Conservation (phyloP, 2,329 filamentous ascomycete species). For the Fusarium torreyae region DNA sequence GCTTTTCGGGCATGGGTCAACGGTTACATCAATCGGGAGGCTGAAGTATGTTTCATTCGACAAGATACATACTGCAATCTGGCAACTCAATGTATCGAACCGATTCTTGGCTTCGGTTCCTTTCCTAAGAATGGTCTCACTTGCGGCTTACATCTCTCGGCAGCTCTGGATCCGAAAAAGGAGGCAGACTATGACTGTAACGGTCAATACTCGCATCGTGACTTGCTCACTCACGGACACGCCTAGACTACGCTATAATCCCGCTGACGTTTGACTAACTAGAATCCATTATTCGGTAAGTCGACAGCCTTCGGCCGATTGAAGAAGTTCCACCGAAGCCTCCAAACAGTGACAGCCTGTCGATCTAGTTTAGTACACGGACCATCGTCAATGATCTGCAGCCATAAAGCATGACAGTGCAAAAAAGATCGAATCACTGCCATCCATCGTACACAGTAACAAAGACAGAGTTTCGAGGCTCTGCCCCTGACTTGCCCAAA, state of each 20-base stretch:
- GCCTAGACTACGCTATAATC: conserved; percentile 2
- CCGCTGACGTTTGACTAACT: conserved; percentile 29
- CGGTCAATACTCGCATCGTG: conserved; percentile 12
- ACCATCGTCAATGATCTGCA: conserved; percentile 31
- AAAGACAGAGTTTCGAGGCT: conserved; percentile 14
- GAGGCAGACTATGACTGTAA: conserved; percentile 1
- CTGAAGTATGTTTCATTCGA: conserved; percentile 16
- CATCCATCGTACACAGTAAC: conserved; percentile 23
- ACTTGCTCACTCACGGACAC: conserved; percentile 9
- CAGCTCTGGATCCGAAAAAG: conserved; percentile 19
- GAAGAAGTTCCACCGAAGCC: conserved; percentile 37
- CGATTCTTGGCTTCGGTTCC: conserved; percentile 8
- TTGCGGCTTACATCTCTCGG: conserved; percentile 25
- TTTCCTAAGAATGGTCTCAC: conserved; percentile 31
- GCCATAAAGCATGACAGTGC: conserved; percentile 23
- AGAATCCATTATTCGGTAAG: conserved; percentile 1
- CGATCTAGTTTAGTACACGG: conserved; percentile 11
- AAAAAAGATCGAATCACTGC: conserved; percentile 14
- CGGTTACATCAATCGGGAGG: conserved; percentile 31
- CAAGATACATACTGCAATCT: conserved; percentile 28
- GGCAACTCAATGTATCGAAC: conserved; percentile 6
- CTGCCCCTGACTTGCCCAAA: conserved; percentile 29
- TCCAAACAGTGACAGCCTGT: conserved; percentile 26
- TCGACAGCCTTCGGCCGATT: conserved; percentile 33
- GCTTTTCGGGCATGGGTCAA: not conserved